Evolutionary conservation across 805 yeast genomes (phyloP).

Genomic region (Teunomyces funiuensis): DNA sequence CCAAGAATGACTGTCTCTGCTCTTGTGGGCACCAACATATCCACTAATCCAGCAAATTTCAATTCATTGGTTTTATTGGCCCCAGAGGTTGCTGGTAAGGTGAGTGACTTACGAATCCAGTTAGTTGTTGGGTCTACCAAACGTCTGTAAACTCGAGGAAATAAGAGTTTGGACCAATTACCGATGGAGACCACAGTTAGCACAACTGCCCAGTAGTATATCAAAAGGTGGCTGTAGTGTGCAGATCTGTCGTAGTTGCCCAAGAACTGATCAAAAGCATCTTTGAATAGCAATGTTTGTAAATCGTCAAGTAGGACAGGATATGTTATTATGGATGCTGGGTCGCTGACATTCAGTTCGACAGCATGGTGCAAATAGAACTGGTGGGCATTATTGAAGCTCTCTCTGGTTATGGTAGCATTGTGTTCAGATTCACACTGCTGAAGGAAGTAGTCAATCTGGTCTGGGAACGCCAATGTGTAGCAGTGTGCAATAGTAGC

Average conservation of each 20-base stretch:
- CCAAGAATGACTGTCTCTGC: slow-evolving; percentile 11
- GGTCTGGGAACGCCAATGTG: slow-evolving; percentile 20
- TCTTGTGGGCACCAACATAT: slow-evolving; percentile 25
- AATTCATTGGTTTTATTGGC: slow-evolving; percentile 27
- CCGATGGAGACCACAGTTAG: slow-evolving; percentile 23
- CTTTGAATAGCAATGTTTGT: slow-evolving; percentile 17
- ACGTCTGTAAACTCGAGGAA: slow-evolving; percentile 19
- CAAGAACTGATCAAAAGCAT: slow-evolving; percentile 35
- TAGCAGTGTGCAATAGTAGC: slow-evolving; percentile 41
- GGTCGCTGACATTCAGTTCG: not conserved
- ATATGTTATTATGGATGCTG: not conserved
- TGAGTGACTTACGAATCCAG: slow-evolving; percentile 30
- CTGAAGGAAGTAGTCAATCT: slow-evolving; percentile 23
- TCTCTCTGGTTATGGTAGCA: slow-evolving; percentile 18
- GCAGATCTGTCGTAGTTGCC: slow-evolving; percentile 46
- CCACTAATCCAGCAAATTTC: slow-evolving; percentile 20
- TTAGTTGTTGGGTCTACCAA: slow-evolving; percentile 32
- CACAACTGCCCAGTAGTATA: slow-evolving; percentile 32
- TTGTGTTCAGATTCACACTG: slow-evolving; percentile 24
- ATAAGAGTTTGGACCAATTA: slow-evolving; percentile 33
- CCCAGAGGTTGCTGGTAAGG: slow-evolving; percentile 41
- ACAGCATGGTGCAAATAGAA: slow-evolving; percentile 8
- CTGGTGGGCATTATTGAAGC: slow-evolving; percentile 21
- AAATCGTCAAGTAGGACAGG: slow-evolving; percentile 30
- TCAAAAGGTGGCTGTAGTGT: slow-evolving; percentile 25